Evolutionary conservation across 768 basidiomycete genomes (phyloP).

Genomic region (Pleurotus eryngii): DNA sequence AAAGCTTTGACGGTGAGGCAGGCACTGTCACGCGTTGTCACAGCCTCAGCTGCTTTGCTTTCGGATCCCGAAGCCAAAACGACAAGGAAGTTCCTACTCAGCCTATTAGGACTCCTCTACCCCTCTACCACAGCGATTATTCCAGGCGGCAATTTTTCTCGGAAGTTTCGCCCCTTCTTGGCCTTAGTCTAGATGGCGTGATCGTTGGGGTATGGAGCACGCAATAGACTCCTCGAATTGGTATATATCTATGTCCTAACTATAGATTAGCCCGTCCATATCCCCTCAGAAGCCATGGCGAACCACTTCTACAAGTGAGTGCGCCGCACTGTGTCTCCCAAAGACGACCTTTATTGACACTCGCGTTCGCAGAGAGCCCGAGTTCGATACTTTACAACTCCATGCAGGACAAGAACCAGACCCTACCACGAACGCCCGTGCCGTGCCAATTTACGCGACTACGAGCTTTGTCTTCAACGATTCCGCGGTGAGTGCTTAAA

Average conservation of each 20-base stretch:
- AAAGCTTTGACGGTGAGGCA: too few species aligned
- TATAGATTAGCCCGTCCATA: not conserved
- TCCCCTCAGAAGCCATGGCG: constrained; percentile 22
- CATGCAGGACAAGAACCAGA: constrained; percentile 73
- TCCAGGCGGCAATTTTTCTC: too few species aligned
- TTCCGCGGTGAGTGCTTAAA: constrained; percentile 44
- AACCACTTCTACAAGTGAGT: constrained; percentile 35
- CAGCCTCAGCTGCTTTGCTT: too few species aligned
- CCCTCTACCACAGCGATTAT: too few species aligned
- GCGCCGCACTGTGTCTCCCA: not conserved
- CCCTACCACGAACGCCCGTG: constrained; percentile 65
- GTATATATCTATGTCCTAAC: not conserved
- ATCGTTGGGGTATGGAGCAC: not conserved
- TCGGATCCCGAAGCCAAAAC: too few species aligned
- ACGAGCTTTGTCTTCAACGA: constrained; percentile 75
- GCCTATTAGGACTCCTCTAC: too few species aligned
- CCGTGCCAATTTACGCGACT: constrained; percentile 73
- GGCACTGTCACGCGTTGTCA: too few species aligned
- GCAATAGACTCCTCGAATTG: not conserved
- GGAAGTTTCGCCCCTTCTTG: too few species aligned
- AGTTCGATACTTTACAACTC: constrained; percentile 78
- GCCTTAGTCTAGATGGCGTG: not conserved
- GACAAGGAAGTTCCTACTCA: too few species aligned
- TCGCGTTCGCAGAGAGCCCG: constrained; percentile 42
- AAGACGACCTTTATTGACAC: not conserved